Evolutionary conservation across 352 stramenopile genomes (phyloP).

Genomic region (Globisporangium middletonii): DNA sequence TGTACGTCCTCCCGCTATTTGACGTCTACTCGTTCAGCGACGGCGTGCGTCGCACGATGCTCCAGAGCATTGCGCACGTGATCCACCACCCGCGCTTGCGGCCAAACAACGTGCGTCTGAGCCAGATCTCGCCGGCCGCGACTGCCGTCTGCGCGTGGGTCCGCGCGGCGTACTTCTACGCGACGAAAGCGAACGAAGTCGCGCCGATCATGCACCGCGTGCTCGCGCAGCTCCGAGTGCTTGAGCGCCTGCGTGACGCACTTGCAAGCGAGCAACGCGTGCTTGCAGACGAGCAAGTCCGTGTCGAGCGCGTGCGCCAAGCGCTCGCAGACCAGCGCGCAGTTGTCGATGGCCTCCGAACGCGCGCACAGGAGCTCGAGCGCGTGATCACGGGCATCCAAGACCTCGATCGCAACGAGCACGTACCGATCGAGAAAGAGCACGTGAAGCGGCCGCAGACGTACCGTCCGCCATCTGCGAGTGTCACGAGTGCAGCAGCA

Average conservation of each 20-base stretch:
- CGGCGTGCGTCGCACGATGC: slow-evolving; percentile 45
- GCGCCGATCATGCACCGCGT: slow-evolving; percentile 50
- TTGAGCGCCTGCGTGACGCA: slow-evolving; percentile 39
- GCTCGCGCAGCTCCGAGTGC: slow-evolving; percentile 42
- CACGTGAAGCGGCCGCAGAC: slow-evolving; percentile 45
- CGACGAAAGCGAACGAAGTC: slow-evolving; percentile 61
- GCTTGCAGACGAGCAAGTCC: slow-evolving; percentile 15
- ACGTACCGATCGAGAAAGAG: slow-evolving; percentile 46
- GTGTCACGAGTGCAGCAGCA: slow-evolving; percentile 6
- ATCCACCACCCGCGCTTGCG: slow-evolving; percentile 71
- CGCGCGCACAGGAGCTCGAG: slow-evolving; percentile 25
- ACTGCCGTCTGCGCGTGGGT: slow-evolving; percentile 64
- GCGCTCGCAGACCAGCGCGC: slow-evolving; percentile 7
- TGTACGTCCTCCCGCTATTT: slow-evolving; percentile 77
- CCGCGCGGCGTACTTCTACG: slow-evolving; percentile 65
- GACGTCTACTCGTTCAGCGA: slow-evolving; percentile 78
- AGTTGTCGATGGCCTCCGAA: slow-evolving; percentile 10
- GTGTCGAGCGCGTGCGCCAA: slow-evolving; percentile 15
- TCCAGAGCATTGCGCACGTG: slow-evolving; percentile 56
- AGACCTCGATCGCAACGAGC: slow-evolving; percentile 49
- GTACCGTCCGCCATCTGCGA: slow-evolving; percentile 24
- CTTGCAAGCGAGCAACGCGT: slow-evolving; percentile 21
- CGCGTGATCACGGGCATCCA: slow-evolving; percentile 63
- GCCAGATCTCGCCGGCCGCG: slow-evolving; percentile 56
- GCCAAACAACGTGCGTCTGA: slow-evolving; percentile 52